Percentiles rank a stretch among this genome's conserved stretches.
Conservation (phyloP, 192 early-diverging fungal genomes). For the Backusella psychrophila region DNA sequence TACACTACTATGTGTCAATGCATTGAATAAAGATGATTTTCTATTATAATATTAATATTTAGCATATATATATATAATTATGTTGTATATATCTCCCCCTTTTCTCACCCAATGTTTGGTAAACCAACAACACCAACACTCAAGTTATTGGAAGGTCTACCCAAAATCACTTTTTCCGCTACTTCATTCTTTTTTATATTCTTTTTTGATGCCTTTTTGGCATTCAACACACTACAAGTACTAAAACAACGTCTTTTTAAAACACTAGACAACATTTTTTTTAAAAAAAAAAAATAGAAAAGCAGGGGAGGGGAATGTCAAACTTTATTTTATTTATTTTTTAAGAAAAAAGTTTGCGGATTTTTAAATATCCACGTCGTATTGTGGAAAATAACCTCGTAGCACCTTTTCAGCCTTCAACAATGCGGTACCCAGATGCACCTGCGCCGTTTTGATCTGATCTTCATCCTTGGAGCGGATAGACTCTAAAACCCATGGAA, state of each 20-base stretch:
- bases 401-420: background rate
- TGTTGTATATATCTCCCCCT: conserved; percentile 1
- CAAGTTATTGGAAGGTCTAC: conserved; percentile 75
- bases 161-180: conserved; percentile 19
- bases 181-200: background rate
- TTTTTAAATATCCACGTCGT: background rate
- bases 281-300: background rate
- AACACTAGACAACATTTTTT: conserved; percentile 4
- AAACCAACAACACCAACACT: conserved; percentile 79
- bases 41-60: background rate
- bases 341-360: no score
- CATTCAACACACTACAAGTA: background rate
- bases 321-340: conserved; percentile 4
- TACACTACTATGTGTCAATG: conserved; percentile 46
- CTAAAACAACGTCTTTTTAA: background rate
- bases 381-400: background rate
- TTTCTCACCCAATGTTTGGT: conserved; percentile 72
- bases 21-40: conserved; percentile 59
- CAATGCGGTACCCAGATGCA: background rate
- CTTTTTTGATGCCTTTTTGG: conserved; percentile 3
- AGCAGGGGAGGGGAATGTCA: conserved; percentile 1
- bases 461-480: background rate
- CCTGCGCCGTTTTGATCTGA: background rate
- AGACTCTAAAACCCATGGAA: background rate
- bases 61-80: background rate